Base-by-base conservation (phyloP, 192 early-diverging fungal species). In the Funneliformis geosporum region DNA sequence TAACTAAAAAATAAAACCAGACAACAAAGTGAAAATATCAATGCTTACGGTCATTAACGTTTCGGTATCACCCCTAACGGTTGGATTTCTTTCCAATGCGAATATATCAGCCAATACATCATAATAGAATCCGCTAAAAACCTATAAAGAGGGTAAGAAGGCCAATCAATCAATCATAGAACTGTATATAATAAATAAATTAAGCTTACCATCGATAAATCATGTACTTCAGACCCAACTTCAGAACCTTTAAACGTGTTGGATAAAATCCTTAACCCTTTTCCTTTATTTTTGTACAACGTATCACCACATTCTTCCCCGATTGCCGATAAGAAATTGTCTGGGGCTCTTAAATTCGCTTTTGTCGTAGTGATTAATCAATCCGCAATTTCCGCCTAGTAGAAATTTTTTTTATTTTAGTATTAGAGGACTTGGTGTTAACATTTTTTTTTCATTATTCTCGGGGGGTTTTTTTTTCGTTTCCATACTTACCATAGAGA, bases 81-180 rank as follows among this genome's bases (percentile, higher is more conserved):
- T 8, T 47, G 70, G 38, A 21, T 68, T 72, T 8, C n/a, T 72
- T 72, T 72, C 70, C 21, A 72, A 47, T 23, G 25, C 14, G 28
- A 72, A 72, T 28, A 72, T 6, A 72, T 72, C 46, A 23, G n/a
- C 46, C 8, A 72, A 47, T 47, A 72, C 70, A 46, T 50, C 70
- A 72, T 72, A 72, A n/a, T 16, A 25, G 11, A 72, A 72, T 33
- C 44, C 46, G 33, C 46, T 72, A 12, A 71, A 72, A 47, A 72
- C 43, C 70, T 50, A 69, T 69, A 33, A 33, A 33, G 33, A 2
- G 2, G 2, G 33, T 33, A 33, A 33, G 33, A 33, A 55, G 18
- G 12, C 11, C 16, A 50, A 16, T 50, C 33, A 68, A 68, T 16
- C 8, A 68, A 40, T 40, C n/a, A n/a, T n/a, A n/a, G n/a, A n/a